These are phyloP conservation scores for Gigaspora rosea DNA, from an alignment of 192 early-diverging fungal species.

Conservation along the genomic window DNA sequence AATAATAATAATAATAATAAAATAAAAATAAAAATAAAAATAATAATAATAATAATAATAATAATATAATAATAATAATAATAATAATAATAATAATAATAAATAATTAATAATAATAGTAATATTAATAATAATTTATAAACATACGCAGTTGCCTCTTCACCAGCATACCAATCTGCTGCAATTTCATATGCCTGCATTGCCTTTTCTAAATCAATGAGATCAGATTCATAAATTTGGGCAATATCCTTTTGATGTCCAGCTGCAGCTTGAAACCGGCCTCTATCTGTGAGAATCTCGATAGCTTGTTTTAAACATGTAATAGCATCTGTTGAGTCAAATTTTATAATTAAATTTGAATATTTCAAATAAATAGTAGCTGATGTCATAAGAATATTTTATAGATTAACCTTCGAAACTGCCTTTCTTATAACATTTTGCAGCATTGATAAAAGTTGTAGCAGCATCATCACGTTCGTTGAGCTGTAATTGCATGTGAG, in stretches of 20 bases:
- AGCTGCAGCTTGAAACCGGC: slow-evolving; percentile 89
- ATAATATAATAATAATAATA: no score
- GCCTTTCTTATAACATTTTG: slow-evolving; percentile 88
- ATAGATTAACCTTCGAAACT: slow-evolving; percentile 64
- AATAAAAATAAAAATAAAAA: no score
- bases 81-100: no score
- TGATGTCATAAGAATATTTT: background rate
- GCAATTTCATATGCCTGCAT: slow-evolving; percentile 89
- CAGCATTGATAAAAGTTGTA: slow-evolving; percentile 78
- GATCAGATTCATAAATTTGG: slow-evolving; percentile 84
- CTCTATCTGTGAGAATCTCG: slow-evolving; percentile 76
- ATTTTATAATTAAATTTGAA: background rate
- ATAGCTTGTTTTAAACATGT: slow-evolving; percentile 76
- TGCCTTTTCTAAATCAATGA: slow-evolving; percentile 76
- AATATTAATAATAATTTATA: background rate
- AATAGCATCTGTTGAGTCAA: slow-evolving; percentile 63
- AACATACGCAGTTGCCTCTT: slow-evolving; percentile 86
- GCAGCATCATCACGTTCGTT: slow-evolving; percentile 88
- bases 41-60: no score
- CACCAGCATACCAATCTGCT: slow-evolving; percentile 90
- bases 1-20: no score
- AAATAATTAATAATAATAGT: no score
- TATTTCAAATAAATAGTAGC: background rate
- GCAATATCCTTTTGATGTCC: slow-evolving; percentile 93
- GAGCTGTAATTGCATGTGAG: slow-evolving; percentile 72